Percentiles rank a stretch among this genome's conserved stretches.
Conservation (phyloP, 2,329 filamentous ascomycete genomes). For the Epichloe uncinata region DNA sequence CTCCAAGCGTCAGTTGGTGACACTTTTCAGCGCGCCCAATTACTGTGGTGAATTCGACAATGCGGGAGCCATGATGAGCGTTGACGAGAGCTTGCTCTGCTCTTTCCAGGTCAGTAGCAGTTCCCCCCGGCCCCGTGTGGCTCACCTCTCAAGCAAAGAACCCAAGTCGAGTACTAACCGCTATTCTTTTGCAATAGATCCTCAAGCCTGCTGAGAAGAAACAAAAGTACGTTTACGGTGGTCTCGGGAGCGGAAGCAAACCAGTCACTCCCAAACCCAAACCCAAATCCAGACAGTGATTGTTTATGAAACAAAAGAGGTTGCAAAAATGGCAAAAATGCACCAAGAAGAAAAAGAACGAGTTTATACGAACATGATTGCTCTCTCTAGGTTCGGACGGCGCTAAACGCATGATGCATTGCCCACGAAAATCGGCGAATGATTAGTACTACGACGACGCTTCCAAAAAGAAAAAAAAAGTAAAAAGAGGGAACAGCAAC, state of each 20-base stretch:
- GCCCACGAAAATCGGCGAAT: slow-evolving; percentile 8
- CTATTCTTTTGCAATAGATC: slow-evolving; percentile 46
- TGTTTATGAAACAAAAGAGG: neutral
- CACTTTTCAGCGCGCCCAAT: slow-evolving; percentile 94
- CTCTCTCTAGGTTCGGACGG: slow-evolving; percentile 88
- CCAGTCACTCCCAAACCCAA: slow-evolving; percentile 13
- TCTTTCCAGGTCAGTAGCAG: slow-evolving; percentile 75
- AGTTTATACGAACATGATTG: slow-evolving; percentile 47
- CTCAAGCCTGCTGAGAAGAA: slow-evolving; percentile 99
- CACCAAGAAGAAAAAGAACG: slow-evolving; percentile 7
- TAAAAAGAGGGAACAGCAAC: neutral
- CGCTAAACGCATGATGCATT: slow-evolving; percentile 47
- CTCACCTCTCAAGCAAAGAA: too few species aligned
- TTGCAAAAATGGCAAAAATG: neutral
- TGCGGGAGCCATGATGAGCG: slow-evolving; percentile 98
- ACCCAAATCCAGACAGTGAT: slow-evolving; percentile 13
- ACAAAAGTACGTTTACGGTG: slow-evolving; percentile 93
- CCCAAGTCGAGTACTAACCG: neutral
- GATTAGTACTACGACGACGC: slow-evolving; percentile 7
- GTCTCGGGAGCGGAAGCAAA: slow-evolving; percentile 43
- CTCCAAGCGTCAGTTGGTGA: slow-evolving; percentile 94
- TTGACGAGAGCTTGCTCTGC: slow-evolving; percentile 95
- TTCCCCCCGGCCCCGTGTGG: neutral
- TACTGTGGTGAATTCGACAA: slow-evolving; percentile 99
- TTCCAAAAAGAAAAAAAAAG: neutral